Conservation (phyloP, 2,329 filamentous ascomycete genomes). For the Trichophyton verrucosum region DNA sequence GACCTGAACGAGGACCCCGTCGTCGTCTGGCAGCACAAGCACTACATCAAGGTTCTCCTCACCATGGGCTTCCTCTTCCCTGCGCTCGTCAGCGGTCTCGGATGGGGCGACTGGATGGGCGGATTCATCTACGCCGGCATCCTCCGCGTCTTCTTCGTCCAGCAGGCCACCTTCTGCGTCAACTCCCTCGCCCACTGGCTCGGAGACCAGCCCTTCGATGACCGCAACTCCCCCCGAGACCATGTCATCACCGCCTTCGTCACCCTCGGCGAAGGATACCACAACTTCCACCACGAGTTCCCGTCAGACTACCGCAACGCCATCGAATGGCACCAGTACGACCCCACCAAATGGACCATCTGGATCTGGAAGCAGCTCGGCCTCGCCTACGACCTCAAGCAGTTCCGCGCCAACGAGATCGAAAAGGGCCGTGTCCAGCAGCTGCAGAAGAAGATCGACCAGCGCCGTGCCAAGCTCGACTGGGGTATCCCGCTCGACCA, state of each 20-base stretch:
- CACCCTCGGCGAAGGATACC: slow-evolving; percentile 79
- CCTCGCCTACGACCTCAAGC: slow-evolving; percentile 75
- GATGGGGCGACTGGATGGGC: slow-evolving; percentile 70
- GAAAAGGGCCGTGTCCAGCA: slow-evolving; percentile 85
- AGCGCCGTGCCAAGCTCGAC: slow-evolving; percentile 68
- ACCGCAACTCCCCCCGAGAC: slow-evolving; percentile 81
- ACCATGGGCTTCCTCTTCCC: slow-evolving; percentile 68
- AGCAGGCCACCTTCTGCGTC: slow-evolving; percentile 87
- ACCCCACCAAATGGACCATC: slow-evolving; percentile 85
- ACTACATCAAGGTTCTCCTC: slow-evolving; percentile 71
- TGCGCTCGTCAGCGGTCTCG: slow-evolving; percentile 59
- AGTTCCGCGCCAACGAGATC: slow-evolving; percentile 84
- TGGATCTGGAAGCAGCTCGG: slow-evolving; percentile 73
- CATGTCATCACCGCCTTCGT: slow-evolving; percentile 76
- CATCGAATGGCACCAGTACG: slow-evolving; percentile 83
- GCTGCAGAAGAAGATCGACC: slow-evolving; percentile 83
- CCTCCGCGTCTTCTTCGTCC: slow-evolving; percentile 76
- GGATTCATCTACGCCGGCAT: slow-evolving; percentile 79
- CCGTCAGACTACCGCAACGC: slow-evolving; percentile 87
- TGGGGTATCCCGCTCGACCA: slow-evolving; percentile 79
- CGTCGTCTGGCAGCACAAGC: slow-evolving; percentile 75
- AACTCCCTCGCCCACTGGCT: slow-evolving; percentile 87
- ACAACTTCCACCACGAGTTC: slow-evolving; percentile 95
- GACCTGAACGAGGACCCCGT: slow-evolving; percentile 77
- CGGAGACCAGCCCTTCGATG: slow-evolving; percentile 83